These are phyloP conservation scores for Aphanoascus verrucosus DNA, from an alignment of 2,329 filamentous ascomycete species.

Conservation along the genomic window DNA sequence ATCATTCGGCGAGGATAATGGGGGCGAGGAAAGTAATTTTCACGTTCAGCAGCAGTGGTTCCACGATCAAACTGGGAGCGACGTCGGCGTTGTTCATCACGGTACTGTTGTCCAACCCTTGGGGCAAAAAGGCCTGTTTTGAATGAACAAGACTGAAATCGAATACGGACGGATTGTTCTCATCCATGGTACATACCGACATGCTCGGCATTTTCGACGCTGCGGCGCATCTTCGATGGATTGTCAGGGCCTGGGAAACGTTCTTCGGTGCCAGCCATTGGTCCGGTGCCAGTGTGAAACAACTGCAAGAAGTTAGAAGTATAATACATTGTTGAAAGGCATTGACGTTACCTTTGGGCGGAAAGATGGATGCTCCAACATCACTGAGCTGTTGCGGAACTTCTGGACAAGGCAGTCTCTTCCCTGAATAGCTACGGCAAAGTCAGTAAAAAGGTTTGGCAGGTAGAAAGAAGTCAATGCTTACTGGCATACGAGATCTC, in stretches of 20 bases:
- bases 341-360: slow-evolving; percentile 60
- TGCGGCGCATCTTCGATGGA: slow-evolving; percentile 74
- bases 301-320: slow-evolving; percentile 44
- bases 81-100: slow-evolving; percentile 64
- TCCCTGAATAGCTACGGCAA: slow-evolving; percentile 66
- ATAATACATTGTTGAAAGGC: slow-evolving; percentile 18
- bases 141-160: slow-evolving; percentile 5
- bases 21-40: slow-evolving; percentile 25
- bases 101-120: slow-evolving; percentile 60
- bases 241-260: slow-evolving; percentile 72
- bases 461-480: slow-evolving; percentile 25
- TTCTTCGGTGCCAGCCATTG: slow-evolving; percentile 59
- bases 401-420: slow-evolving; percentile 85
- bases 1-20: slow-evolving; percentile 10
- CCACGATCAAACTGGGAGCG: slow-evolving; percentile 74
- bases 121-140: slow-evolving; percentile 64
- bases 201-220: slow-evolving; percentile 74
- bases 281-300: slow-evolving; percentile 43
- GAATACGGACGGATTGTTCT: not conserved
- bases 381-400: slow-evolving; percentile 92
- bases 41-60: slow-evolving; percentile 58
- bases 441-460: slow-evolving; percentile 21
- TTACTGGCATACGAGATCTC: slow-evolving; percentile 92
- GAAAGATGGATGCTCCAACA: slow-evolving; percentile 72
- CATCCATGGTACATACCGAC: slow-evolving; percentile 52